Base-by-base conservation (phyloP, 306 rosid genomes). In the Medicago lupulina region DNA sequence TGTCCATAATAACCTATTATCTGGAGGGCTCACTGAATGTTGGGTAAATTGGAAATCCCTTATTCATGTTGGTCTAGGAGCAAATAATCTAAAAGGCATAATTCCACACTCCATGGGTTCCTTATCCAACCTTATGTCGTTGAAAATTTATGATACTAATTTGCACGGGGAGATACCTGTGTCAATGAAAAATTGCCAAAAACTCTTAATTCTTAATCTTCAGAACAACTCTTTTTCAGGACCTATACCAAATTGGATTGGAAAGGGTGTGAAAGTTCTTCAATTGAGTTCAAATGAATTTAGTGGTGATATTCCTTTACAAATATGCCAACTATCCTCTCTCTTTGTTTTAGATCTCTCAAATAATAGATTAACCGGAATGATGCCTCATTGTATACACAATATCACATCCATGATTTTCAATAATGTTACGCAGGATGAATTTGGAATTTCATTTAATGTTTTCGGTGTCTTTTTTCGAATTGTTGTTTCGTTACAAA, bases 251-350 rank as follows among this genome's bases (percentile, higher is more conserved):
- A 67, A 14, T 44, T 44, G 40, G 72, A 2, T 67, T 12, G 55
- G 72, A 43, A 19, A 43, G 0, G 6, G 44, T 67, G 2, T 67
- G 12, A 67, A 21, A 67, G 55, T 3, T 19, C 19, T 67, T 19
- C 18, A 2, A 8, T 21, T 67, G 39, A 67, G 72, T 19, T 67
- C 72, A 43, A 67, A 67, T 67, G 72, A 67, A 43, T 67, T 67
- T 67, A 67, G 72, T 18, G 55, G 72, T 43, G 9, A 43, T 44
- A 43, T 67, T 67, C 72, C 72, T 19, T 18, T 19, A 21, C 72
- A 43, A 12, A 43, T 67, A 18, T 67, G 72, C 4, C 55, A 67
- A 15, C 72, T 67, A 19, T 67, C 55, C 6, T 67, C 72, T 67
- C 55, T 67, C 39, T 0, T 19, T 0, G 39, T 43, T 7, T 19